phyloP scores from a whole-genome alignment of 345 rosid species.

The Populus nigra region DNA sequence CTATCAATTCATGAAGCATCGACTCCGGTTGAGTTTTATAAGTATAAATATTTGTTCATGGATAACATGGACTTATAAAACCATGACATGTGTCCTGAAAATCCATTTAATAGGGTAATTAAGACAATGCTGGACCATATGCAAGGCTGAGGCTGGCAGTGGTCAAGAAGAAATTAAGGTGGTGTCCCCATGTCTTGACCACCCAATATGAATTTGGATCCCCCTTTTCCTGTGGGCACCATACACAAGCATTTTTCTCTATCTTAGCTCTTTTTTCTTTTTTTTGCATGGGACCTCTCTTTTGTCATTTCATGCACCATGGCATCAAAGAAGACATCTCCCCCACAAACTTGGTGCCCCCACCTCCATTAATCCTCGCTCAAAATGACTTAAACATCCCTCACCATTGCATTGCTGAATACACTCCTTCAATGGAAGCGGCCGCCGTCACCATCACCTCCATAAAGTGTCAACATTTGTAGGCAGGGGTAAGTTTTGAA shows the following conservation, averaged over 20 bases:
- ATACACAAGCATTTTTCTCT: constrained; percentile 17
- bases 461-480: constrained; percentile 35
- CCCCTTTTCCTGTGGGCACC: constrained; percentile 13
- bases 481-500: constrained; percentile 23
- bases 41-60: neutral
- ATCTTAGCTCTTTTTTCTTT: neutral
- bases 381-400: constrained; percentile 15
- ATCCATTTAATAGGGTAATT: constrained; percentile 33
- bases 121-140: constrained; percentile 44
- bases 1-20: too few species aligned
- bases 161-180: constrained; percentile 41
- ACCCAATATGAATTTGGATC: constrained; percentile 21
- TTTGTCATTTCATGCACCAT: constrained; percentile 19
- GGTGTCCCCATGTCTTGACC: constrained; percentile 36
- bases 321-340: constrained; percentile 12
- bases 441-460: constrained; percentile 31
- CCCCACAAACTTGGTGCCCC: constrained; percentile 21
- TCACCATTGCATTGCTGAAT: neutral
- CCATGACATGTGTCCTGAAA: constrained; percentile 9
- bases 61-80: neutral
- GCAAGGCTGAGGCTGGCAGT: constrained; percentile 37
- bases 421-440: constrained; percentile 13
- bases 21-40: too few species aligned
- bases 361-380: constrained; percentile 18
- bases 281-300: neutral